A percentile compares a stretch with the other conserved stretches of the same genome.
Evolutionary conservation across 2,329 filamentous ascomycete genomes (phyloP).

Genomic region (Pseudopithomyces chartarum): DNA sequence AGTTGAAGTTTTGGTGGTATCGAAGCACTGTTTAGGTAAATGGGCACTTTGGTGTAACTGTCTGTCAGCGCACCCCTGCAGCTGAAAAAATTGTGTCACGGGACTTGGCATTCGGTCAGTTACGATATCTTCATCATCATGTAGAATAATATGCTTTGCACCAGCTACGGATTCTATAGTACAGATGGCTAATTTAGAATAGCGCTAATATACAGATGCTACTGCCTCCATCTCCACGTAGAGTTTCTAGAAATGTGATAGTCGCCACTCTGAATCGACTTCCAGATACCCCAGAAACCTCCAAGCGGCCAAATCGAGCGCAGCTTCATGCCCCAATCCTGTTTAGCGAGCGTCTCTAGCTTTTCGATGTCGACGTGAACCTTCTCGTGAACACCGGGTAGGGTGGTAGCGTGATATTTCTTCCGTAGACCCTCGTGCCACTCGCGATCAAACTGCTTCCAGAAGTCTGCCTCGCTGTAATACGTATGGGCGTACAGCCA

Average conservation of each 20-base stretch:
- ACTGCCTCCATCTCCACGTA: conserved; percentile 35
- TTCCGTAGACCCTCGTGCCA: conserved; percentile 64
- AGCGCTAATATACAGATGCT: not conserved
- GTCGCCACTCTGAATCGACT: conserved; percentile 45
- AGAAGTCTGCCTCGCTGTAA: conserved; percentile 71
- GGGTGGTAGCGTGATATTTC: conserved; percentile 63
- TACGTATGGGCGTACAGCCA: conserved; percentile 74
- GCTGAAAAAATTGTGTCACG: too few species aligned
- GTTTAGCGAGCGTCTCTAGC: conserved; percentile 29
- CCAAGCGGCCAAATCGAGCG: conserved; percentile 43
- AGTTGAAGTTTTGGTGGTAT: too few species aligned
- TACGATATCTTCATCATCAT: too few species aligned
- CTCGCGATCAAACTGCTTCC: conserved; percentile 64
- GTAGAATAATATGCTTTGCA: too few species aligned
- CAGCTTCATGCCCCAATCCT: conserved; percentile 29
- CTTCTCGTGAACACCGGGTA: conserved; percentile 72
- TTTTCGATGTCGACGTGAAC: conserved; percentile 55
- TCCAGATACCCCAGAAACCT: conserved; percentile 46
- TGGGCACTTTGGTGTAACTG: too few species aligned
- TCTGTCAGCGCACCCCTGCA: too few species aligned
- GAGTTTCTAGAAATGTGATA: conserved; percentile 41
- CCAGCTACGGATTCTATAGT: too few species aligned
- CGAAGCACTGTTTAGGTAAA: too few species aligned
- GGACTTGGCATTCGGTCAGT: too few species aligned
- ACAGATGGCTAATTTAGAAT: too few species aligned